A percentile compares a stretch with the other conserved stretches of the same genome.
These are phyloP conservation scores for Soucietia sequanensis DNA, from an alignment of 805 yeast species.

Conservation along the genomic window DNA sequence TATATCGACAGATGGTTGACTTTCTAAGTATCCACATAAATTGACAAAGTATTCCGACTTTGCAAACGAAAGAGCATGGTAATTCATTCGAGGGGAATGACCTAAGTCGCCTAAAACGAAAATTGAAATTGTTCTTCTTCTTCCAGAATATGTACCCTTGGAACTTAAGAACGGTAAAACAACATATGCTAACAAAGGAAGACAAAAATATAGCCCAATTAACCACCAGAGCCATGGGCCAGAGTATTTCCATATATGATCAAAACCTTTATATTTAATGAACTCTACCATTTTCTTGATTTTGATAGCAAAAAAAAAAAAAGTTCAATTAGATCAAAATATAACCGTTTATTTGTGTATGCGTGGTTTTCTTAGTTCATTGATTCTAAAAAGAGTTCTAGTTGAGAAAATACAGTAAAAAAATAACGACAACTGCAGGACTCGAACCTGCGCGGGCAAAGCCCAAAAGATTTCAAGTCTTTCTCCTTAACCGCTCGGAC, in stretches of 20 bases:
- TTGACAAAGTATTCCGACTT: constrained; percentile 70
- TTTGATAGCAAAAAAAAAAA: background rate
- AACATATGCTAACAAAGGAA: constrained; percentile 45
- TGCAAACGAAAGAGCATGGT: constrained; percentile 83
- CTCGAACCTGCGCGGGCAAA: constrained; percentile 52
- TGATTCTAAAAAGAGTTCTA: background rate
- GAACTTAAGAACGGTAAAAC: constrained; percentile 36
- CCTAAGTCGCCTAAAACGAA: constrained; percentile 92
- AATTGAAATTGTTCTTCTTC: constrained; percentile 58
- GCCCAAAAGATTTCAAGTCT: constrained; percentile 50
- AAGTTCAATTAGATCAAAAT: too few relatives aligned
- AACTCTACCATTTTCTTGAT: constrained; percentile 2
- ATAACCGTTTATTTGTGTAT: too few relatives aligned
- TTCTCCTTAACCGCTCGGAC: constrained; percentile 51
- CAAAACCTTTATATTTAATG: constrained; percentile 16
- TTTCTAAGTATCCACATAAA: constrained; percentile 78
- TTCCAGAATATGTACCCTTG: constrained; percentile 18
- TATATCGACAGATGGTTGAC: constrained; percentile 50
- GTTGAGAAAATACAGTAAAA: constrained; percentile 9
- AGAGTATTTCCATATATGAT: constrained; percentile 17
- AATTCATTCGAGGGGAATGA: constrained; percentile 91
- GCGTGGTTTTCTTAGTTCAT: too few relatives aligned
- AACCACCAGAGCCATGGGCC: constrained; percentile 46
- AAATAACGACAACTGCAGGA: constrained; percentile 46
- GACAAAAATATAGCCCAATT: constrained; percentile 42